phyloP scores from a whole-genome alignment of 176 grass and related monocot species.

The Carex pumila region DNA sequence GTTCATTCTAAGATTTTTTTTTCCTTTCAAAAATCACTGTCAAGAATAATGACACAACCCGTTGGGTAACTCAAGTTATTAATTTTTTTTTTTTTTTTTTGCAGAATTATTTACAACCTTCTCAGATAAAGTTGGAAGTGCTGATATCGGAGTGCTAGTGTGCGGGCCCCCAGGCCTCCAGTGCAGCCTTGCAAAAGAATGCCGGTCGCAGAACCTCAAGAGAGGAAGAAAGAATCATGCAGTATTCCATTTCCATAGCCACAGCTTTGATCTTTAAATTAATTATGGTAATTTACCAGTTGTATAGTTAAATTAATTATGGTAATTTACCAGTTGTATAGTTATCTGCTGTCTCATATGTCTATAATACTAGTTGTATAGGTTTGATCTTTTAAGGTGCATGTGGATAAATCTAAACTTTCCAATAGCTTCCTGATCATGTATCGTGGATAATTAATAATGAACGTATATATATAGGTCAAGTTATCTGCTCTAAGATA shows the following conservation, averaged over 20 bases:
- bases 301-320: neutral
- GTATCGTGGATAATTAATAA: neutral
- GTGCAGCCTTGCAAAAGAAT: constrained; percentile 66
- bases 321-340: neutral
- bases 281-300: neutral
- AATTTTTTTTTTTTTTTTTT: neutral
- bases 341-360: constrained; percentile 8
- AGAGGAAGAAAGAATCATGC: constrained; percentile 30
- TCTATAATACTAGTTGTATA: neutral
- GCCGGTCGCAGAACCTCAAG: constrained; percentile 58
- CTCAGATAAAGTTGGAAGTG: constrained; percentile 15
- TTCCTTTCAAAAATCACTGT: neutral
- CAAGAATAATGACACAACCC: neutral
- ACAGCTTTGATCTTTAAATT: constrained; percentile 85
- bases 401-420: neutral
- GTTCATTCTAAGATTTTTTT: neutral
- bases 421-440: neutral
- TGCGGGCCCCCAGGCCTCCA: constrained; percentile 70
- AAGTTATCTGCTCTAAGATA: neutral
- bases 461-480: neutral
- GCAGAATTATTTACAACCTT: constrained; percentile 33
- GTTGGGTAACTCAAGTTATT: neutral
- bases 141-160: constrained; percentile 50
- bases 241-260: constrained; percentile 93
- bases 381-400: neutral